Percentiles rank a stretch among this genome's conserved stretches.
Conservation (phyloP, 441 rosid species). For the Metrosideros polymorpha region DNA sequence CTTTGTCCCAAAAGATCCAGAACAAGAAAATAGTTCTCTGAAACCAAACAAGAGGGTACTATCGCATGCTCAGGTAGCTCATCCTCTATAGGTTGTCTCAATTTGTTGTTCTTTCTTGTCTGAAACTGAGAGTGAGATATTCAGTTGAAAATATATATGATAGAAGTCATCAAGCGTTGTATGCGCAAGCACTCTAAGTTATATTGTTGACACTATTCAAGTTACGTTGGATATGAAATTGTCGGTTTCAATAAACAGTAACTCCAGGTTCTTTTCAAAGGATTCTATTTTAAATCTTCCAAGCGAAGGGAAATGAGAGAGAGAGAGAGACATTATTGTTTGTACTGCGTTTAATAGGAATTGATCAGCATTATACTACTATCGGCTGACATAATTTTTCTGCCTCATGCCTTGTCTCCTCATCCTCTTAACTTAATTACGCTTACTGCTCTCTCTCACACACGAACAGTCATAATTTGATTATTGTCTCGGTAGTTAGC, state of each 20-base stretch:
- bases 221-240: not conserved
- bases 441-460: not conserved
- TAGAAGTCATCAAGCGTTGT: not conserved
- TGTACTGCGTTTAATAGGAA: not conserved
- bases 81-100: not conserved
- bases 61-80: conserved; percentile 72
- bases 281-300: not conserved
- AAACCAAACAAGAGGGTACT: conserved; percentile 53
- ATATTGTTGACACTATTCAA: not conserved
- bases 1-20: conserved; percentile 49
- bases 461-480: not conserved
- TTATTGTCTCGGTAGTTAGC: not conserved
- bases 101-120: not conserved
- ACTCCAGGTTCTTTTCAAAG: not conserved
- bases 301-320: not conserved
- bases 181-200: not conserved
- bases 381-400: not conserved
- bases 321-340: not conserved
- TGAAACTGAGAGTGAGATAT: not conserved
- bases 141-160: not conserved
- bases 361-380: not conserved
- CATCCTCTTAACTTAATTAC: not conserved
- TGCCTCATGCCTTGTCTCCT: not conserved
- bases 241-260: not conserved
- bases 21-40: conserved; percentile 38